Base-by-base conservation (phyloP, 805 yeast genomes). In the Starmera pachycereana region DNA sequence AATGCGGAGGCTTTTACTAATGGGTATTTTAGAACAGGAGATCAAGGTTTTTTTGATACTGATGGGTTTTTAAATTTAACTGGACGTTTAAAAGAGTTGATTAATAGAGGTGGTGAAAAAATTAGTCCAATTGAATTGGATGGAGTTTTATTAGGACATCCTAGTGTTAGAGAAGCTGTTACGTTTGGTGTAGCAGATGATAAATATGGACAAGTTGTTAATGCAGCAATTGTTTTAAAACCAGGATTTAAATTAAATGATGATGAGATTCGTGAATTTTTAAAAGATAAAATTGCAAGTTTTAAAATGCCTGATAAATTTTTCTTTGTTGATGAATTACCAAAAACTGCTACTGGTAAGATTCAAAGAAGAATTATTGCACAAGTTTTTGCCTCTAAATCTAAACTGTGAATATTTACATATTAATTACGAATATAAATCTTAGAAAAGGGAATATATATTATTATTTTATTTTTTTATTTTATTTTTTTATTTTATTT, bases 301-400 rank as follows among this genome's bases (percentile, higher is more conserved):
- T 80, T 76, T 62, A 81, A 81, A 59, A 63, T 81, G 11, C 88
- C 89, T 1, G 61, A 56, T 13, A 69, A 65, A 57, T 63, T 77
- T 35, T 76, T 65, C 54, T 72, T 81, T 51, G 76, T 79, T 8
- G 72, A 77, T 12, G 63, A 65, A 22, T 65, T 81, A 58, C 88
- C 88, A 46, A 81, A 81, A 66, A 78, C 86, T 3, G 81, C 89
- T 7, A 81, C 89, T 1, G 89, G 88, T 22, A 81, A 81, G 65
- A 75, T 81, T 41, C 87, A 81, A 61, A 68, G 89, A 53, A 64
- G 84, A 47, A 69, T 67, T 45, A 74, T 80, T 49, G 81, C 81
- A 6, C 64, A 63, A 42, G 68, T 73, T n/a, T 69, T 73, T 49
- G 61, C 65, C 0, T 40, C 62, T 36, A 63, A 66, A 56, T 36